Evolutionary conservation across 805 yeast genomes (phyloP), one percentile per base, ranked within the genome.

Genomic region (Cyberlindnera sargentensis): DNA sequence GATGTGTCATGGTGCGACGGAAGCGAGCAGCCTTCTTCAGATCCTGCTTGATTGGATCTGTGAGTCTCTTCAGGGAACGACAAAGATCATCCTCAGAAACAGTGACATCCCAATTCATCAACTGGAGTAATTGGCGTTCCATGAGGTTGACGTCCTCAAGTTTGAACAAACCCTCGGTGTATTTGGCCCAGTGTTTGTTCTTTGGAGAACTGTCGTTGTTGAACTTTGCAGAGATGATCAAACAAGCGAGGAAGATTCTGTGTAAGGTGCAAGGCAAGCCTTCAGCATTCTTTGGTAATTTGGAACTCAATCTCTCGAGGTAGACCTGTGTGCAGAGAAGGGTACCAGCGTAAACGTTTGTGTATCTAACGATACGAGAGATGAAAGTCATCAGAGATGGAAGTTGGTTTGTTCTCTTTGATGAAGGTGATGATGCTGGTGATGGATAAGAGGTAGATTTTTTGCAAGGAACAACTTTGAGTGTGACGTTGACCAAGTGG

Each of bases 241-340:
- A 66, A 58, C 89, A 82, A 11, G 88, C 84, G 43, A 84, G 70
- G 51, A 84, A 78, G 47, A 84, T 81, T 51, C 95, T 70, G 64
- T 84, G 93, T 56, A 87, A 71, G 3, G 95, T 84, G 51, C 90
- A 83, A 36, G 90, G 84, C 49, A 82, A 67, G 30, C 91, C 91
- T 55, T 77, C 81, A 31, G 89, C 85, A 51, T 82, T 84, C 45
- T 69, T 67, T 42, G 91, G 91, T 41, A 84, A 66, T 50, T 73
- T 78, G 41, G 71, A 47, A 56, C 76, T 76, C 52, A 84, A 67
- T 54, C 78, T 70, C 54, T 80, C 76, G 60, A 84, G 68, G 61
- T 82, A 83, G 30, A 83, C 81, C 42, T 80, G 71, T 4, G 91
- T 81, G 10, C 87, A 71, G 75, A 84, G 73, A 51, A 84, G 67